Percentiles rank a stretch among this genome's conserved stretches.
Evolutionary conservation across 1,284 basidiomycete genomes (phyloP).

Genomic region (Ustanciosporium gigantosporum): DNA sequence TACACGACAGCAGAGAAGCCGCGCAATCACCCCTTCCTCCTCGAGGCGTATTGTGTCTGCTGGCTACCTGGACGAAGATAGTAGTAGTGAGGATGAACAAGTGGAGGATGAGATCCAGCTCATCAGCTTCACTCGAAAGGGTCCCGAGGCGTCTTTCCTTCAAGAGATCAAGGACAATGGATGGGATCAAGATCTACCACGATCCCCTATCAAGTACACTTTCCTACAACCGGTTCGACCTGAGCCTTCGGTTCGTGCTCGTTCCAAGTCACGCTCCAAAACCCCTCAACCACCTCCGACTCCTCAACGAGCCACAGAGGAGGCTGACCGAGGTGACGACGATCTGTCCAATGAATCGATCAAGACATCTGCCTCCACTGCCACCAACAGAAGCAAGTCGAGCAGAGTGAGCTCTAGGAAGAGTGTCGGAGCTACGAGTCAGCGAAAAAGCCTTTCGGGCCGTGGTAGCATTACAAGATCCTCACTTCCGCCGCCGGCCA

Average conservation of each 20-base stretch:
- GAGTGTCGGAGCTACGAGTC: not conserved
- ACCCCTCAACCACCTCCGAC: slow-evolving; percentile 13
- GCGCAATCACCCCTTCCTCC: no score
- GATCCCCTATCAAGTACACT: slow-evolving; percentile 31
- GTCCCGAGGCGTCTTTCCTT: slow-evolving; percentile 34
- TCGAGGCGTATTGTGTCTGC: not conserved
- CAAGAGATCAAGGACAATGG: slow-evolving; percentile 34
- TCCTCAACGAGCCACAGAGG: not conserved
- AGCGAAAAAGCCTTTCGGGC: not conserved
- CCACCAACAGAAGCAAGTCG: not conserved
- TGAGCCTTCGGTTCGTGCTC: slow-evolving; percentile 1
- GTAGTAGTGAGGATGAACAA: slow-evolving; percentile 10
- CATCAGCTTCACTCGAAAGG: slow-evolving; percentile 24
- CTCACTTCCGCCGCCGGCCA: slow-evolving; percentile 11
- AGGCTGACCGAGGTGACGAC: not conserved
- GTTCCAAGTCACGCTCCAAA: slow-evolving; percentile 23
- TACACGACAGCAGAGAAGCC: no score
- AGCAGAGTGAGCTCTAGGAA: not conserved
- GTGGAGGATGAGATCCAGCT: slow-evolving; percentile 27
- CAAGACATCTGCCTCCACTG: slow-evolving; percentile 1
- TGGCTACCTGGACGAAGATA: not conserved
- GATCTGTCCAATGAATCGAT: not conserved
- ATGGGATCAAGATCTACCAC: slow-evolving; percentile 26
- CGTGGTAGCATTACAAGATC: not conserved
- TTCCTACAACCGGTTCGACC: slow-evolving; percentile 19